These are phyloP conservation scores for Rhododendron simsii DNA, from an alignment of 148 eudicot genomes.

Conservation along the genomic window DNA sequence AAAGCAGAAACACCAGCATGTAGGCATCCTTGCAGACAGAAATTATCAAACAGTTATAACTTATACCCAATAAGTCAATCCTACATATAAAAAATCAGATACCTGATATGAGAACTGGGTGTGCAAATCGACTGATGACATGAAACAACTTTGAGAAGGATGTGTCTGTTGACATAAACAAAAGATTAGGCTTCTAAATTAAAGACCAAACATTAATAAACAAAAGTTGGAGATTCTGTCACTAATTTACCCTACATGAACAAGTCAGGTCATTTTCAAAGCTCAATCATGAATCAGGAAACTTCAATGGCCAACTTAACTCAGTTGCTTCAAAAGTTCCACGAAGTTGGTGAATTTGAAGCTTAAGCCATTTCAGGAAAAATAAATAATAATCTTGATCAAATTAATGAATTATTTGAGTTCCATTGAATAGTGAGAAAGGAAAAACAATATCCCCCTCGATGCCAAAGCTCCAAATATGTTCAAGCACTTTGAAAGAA, in stretches of 20 bases:
- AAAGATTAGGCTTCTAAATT: constrained; percentile 6
- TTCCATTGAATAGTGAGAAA: background rate
- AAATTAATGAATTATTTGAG: background rate
- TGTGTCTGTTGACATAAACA: constrained; percentile 54
- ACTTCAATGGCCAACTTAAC: background rate
- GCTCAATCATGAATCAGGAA: background rate
- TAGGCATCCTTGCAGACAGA: background rate
- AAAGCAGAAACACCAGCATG: background rate
- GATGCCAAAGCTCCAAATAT: background rate
- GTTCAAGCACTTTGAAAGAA: background rate
- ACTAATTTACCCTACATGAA: too few relatives aligned
- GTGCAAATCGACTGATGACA: constrained; percentile 81
- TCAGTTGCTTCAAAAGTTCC: background rate
- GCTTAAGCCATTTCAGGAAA: background rate
- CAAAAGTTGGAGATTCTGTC: background rate
- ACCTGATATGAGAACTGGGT: constrained; percentile 82
- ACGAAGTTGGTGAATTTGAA: background rate
- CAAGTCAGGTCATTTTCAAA: background rate
- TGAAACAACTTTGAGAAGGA: constrained; percentile 81
- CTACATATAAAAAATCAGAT: background rate
- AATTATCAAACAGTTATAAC: background rate
- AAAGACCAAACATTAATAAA: background rate
- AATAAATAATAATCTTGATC: background rate
- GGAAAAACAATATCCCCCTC: background rate
- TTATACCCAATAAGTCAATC: background rate